Evolutionary conservation across 2,329 filamentous ascomycete species (phyloP), one percentile per base, ranked within the genome.

Genomic region (Coleophoma crateriformis): DNA sequence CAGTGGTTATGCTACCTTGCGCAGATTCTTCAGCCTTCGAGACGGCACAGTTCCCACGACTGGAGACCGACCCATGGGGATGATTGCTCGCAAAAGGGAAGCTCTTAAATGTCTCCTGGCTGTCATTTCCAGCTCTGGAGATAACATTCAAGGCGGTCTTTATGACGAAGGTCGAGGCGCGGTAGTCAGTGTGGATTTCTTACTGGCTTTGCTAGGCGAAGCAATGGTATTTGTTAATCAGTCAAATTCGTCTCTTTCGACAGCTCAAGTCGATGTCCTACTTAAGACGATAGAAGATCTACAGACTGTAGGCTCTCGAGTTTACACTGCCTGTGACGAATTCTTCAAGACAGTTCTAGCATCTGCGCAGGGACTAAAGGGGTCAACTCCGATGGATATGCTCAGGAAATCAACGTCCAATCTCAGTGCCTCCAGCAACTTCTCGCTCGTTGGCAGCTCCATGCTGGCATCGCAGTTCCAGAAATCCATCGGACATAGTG

Each of bases 1-100:
- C 10, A 94, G 88, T 64, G 92, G 92, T 19, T 97, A 97, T 62
- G 92, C 91, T 19, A 95, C 90, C 0, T 75, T 97, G 17, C 87
- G 92, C 34, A 86, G 85, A 58, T 96, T 92, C 71, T 97, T 95
- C 67, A 86, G 91, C 54, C 78, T 91, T n/a, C 82, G 92, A 45
- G 92, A 97, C 62, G 79, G 82, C 59, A 74, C 77, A n/a, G 55
- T 76, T 67, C 5, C 54, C 68, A 10, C 53, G 41, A 63, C 68
- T 20, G 67, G 65, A 27, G 58, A 67, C 48, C 71, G 68, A 45
- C 68, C 72, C 6, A 48, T 53, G 19, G 50, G 55, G 5, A 77
- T 83, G 0, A 70, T 84, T 19, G 74, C 79, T 12, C 74, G 85
- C 17, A 87, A 84, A 57, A 80, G 82, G 48, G 81, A 86, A 56